Evolutionary conservation across 306 rosid genomes (phyloP).

Genomic region (Acmispon strigosus): DNA sequence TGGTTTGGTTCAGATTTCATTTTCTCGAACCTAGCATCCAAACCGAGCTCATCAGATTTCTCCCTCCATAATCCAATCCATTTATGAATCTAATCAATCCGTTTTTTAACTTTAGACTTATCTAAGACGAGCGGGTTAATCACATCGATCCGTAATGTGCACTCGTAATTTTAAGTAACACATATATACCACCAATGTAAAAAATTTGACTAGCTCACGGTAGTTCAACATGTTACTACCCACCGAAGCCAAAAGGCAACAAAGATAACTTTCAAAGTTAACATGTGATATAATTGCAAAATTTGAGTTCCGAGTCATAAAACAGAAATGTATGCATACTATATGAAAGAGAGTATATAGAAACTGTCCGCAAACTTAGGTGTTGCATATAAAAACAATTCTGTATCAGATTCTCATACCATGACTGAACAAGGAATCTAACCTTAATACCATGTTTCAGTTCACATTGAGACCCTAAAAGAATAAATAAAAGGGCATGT

Average conservation of each 20-base stretch:
- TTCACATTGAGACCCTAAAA: neutral
- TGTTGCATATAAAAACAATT: constrained; percentile 21
- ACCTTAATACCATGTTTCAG: neutral
- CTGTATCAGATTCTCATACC: neutral
- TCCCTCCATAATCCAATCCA: no score
- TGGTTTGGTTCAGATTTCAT: no score
- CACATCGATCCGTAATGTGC: no score
- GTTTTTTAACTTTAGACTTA: no score
- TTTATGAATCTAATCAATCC: no score
- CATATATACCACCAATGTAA: no score
- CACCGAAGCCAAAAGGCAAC: neutral
- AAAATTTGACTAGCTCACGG: no score
- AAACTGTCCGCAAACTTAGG: constrained; percentile 11
- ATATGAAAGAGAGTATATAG: neutral
- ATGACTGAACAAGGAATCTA: constrained; percentile 36
- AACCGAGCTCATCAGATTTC: no score
- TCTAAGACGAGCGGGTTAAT: no score
- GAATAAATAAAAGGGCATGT: neutral
- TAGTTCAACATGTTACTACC: no score
- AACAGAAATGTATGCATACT: neutral
- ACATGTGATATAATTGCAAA: neutral
- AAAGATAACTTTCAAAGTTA: neutral
- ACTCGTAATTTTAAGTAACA: no score
- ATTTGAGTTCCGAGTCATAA: neutral
- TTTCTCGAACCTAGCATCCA: no score